Percentiles rank a stretch among this genome's conserved stretches.
Conservation (phyloP, 805 yeast species). For the Candida broadrunensis region DNA sequence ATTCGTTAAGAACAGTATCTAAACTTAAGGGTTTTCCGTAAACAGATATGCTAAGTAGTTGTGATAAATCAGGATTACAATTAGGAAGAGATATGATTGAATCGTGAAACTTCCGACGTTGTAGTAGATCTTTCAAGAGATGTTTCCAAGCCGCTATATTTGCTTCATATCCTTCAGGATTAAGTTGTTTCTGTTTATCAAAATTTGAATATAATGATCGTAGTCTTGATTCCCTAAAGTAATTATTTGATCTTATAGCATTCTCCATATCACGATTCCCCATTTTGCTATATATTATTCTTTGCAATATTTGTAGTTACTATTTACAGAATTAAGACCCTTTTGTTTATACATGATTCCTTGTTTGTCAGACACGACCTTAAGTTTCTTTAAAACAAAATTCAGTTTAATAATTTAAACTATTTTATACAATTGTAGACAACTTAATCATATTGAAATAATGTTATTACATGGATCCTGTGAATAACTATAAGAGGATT, state of each 20-base stretch:
- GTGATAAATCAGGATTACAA: constrained; percentile 12
- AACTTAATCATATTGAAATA: too few species aligned
- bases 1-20: constrained; percentile 20
- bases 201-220: constrained; percentile 37
- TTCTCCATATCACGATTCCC: constrained; percentile 6
- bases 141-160: constrained; percentile 37
- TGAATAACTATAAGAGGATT: too few species aligned
- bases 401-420: too few species aligned
- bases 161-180: constrained; percentile 43
- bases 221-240: constrained; percentile 27
- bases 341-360: too few species aligned
- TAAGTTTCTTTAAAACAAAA: too few species aligned
- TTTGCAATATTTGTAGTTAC: too few species aligned
- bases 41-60: constrained; percentile 20
- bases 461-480: too few species aligned
- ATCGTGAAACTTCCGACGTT: constrained; percentile 9
- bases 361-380: too few species aligned
- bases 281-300: too few species aligned
- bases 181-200: constrained; percentile 22
- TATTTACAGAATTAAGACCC: too few species aligned
- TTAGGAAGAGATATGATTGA: constrained; percentile 16
- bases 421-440: too few species aligned
- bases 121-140: constrained; percentile 17
- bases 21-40: constrained; percentile 32
- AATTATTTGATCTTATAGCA: constrained; percentile 11